Base-by-base conservation (phyloP, 2,329 filamentous ascomycete genomes). In the Dactylellina parvicollis region DNA sequence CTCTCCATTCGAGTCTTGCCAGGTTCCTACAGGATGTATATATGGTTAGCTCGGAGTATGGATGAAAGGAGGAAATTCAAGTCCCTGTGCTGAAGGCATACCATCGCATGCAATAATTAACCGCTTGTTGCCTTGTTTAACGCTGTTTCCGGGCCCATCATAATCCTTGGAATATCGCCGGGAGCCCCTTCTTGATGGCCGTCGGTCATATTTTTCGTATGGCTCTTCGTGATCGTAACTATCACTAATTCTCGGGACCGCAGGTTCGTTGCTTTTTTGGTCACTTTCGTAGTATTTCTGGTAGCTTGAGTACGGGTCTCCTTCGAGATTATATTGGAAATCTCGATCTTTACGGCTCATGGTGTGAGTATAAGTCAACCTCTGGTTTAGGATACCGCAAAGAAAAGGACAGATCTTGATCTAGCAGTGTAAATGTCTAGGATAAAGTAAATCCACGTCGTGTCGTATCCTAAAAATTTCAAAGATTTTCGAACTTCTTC, bases 91-190 rank as follows among this genome's bases (percentile, higher is more conserved):
- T 14, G 4, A 30, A 16, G 12, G 9, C 75, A 46, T 62, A 77
- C 76, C 77, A 46, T 78, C 76, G 42, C 76, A 78, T 14, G 75
- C 76, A 36, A 78, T 70, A 30, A 78, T 69, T 32, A 78, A 49
- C 18, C 76, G 56, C 44, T 78, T 78, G 24, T 64, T 64, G 3
- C 66, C 66, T 26, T 32, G 49, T 8, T 24, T 40, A 12, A 64
- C 50, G 38, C 14, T 64, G 5, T 38, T 52, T 9, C 66, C 66
- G 3, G 66, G 50, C 2, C 57, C 66, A 30, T 71, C 66, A 26
- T 64, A 57, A 16, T 71, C 66, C 20, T 36, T 57, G 4, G 57
- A 64, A 4, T 50, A 38, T 38, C 57, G 50, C 9, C 56, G 34
- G 14, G 66, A 71, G 16, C 4, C 14, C 40, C 66, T 64, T 26